Evolutionary conservation across 176 grass and related monocot species (phyloP).

Genomic region (Paspalum notatum): DNA sequence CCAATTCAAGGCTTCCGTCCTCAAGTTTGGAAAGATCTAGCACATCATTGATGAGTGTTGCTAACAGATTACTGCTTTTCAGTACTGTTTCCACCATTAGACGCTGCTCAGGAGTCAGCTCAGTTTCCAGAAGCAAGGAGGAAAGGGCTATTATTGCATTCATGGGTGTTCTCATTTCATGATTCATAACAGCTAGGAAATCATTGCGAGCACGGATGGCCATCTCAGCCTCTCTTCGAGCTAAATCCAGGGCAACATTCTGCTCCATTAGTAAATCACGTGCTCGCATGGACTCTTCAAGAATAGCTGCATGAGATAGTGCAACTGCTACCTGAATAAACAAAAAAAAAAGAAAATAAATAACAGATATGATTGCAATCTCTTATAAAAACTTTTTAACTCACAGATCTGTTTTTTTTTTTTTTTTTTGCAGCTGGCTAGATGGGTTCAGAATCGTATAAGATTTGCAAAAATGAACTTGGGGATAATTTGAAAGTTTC

Average conservation of each 20-base stretch:
- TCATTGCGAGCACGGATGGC: conserved; percentile 94
- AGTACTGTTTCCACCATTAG: conserved; percentile 91
- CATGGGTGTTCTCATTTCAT: conserved; percentile 99
- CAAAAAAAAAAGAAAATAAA: neutral
- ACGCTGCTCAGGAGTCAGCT: conserved; percentile 86
- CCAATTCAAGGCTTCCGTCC: conserved; percentile 77
- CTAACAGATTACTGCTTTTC: conserved; percentile 87
- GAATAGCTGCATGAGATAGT: conserved; percentile 92
- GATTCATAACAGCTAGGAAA: conserved; percentile 99
- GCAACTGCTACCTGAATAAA: conserved; percentile 91
- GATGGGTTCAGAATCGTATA: conserved; percentile 14
- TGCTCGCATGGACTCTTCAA: conserved; percentile 98
- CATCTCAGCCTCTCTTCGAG: conserved; percentile 90
- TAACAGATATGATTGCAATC: conserved; percentile 2
- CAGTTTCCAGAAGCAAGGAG: conserved; percentile 89
- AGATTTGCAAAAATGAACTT: neutral
- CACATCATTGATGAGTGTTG: conserved; percentile 93
- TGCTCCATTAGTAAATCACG: conserved; percentile 93
- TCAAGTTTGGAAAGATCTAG: conserved; percentile 91
- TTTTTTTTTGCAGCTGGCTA: conserved; percentile 17
- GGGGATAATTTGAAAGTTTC: neutral
- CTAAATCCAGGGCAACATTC: conserved; percentile 92
- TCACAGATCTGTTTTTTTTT: neutral
- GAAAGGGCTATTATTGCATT: conserved; percentile 94
- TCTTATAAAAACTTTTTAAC: neutral